Conservation (phyloP, 805 yeast genomes). For the Wickerhamiella occidentalis region DNA sequence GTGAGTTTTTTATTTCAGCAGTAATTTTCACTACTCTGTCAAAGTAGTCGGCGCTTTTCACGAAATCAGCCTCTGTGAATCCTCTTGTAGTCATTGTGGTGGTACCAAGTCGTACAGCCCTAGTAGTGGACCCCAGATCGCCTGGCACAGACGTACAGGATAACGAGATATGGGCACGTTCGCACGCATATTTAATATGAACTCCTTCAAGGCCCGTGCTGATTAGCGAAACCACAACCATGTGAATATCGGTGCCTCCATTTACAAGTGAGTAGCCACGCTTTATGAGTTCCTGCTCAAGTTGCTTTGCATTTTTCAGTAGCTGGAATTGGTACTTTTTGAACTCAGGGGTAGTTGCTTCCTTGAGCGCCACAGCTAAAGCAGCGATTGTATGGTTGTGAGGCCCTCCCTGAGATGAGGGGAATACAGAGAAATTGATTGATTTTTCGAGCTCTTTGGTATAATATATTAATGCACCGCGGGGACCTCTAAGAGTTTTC, state of each 20-base stretch:
- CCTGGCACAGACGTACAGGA: constrained; percentile 98
- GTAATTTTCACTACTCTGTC: constrained; percentile 69
- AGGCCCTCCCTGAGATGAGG: constrained; percentile 99
- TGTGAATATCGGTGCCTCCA: constrained; percentile 94
- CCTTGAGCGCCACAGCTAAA: constrained; percentile 89
- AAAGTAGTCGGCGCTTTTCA: constrained; percentile 62
- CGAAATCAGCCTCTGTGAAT: constrained; percentile 74
- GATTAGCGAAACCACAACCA: constrained; percentile 72
- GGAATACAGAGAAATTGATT: constrained; percentile 96
- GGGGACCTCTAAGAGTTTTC: constrained; percentile 96
- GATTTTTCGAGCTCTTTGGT: constrained; percentile 91
- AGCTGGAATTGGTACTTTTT: constrained; percentile 81
- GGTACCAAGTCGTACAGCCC: constrained; percentile 93
- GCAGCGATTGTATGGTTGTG: constrained; percentile 98
- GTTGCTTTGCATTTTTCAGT: constrained; percentile 68
- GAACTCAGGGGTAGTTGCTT: constrained; percentile 82
- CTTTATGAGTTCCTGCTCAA: constrained; percentile 59
- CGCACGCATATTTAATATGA: constrained; percentile 88
- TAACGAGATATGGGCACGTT: constrained; percentile 84
- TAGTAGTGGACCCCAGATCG: constrained; percentile 91
- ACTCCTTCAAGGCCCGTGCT: constrained; percentile 91
- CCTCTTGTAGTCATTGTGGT: constrained; percentile 99
- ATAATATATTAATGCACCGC: constrained; percentile 98
- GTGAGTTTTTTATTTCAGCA: constrained; percentile 54
- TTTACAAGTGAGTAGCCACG: constrained; percentile 76